phyloP scores from a whole-genome alignment of 768 basidiomycete genomes.

The Clitopilus hobsonii region DNA sequence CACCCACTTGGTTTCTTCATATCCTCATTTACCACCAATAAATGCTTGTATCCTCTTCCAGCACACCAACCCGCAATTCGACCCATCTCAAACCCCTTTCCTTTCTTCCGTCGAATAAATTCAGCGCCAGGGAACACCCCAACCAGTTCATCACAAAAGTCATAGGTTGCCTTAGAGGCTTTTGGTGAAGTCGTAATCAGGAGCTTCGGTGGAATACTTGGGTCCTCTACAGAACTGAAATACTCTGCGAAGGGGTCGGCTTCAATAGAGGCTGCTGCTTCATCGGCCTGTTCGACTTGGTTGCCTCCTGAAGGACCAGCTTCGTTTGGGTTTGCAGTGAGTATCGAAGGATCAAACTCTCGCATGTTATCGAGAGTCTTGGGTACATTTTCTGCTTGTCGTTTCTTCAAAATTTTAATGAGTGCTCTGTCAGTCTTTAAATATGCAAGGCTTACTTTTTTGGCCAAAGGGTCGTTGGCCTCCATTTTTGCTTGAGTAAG shows the following conservation, averaged over 20 bases:
- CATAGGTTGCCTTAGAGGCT: slow-evolving; percentile 84
- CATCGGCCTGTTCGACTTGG: slow-evolving; percentile 36
- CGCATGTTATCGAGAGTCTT: slow-evolving; percentile 91
- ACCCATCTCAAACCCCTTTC: slow-evolving; percentile 88
- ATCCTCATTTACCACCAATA: slow-evolving; percentile 94
- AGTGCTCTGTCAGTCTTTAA: neutral
- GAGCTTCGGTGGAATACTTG: slow-evolving; percentile 76
- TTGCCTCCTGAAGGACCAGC: slow-evolving; percentile 27
- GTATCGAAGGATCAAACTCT: slow-evolving; percentile 71
- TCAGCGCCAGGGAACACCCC: slow-evolving; percentile 91
- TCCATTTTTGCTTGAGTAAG: slow-evolving; percentile 77
- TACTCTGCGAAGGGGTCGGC: slow-evolving; percentile 77
- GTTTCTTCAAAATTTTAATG: slow-evolving; percentile 47
- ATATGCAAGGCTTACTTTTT: slow-evolving; percentile 54
- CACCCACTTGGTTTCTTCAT: slow-evolving; percentile 87
- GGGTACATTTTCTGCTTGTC: slow-evolving; percentile 80
- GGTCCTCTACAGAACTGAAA: slow-evolving; percentile 64
- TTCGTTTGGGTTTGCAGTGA: slow-evolving; percentile 47
- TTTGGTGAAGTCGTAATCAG: slow-evolving; percentile 88
- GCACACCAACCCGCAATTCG: slow-evolving; percentile 92
- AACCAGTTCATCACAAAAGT: slow-evolving; percentile 89
- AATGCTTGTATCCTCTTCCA: slow-evolving; percentile 79
- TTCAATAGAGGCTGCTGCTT: slow-evolving; percentile 63
- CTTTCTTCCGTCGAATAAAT: slow-evolving; percentile 81
- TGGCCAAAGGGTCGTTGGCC: slow-evolving; percentile 66